Evolutionary conservation across 2,329 filamentous ascomycete genomes (phyloP), one percentile per base, ranked within the genome.

Genomic region (Beauveria australis): DNA sequence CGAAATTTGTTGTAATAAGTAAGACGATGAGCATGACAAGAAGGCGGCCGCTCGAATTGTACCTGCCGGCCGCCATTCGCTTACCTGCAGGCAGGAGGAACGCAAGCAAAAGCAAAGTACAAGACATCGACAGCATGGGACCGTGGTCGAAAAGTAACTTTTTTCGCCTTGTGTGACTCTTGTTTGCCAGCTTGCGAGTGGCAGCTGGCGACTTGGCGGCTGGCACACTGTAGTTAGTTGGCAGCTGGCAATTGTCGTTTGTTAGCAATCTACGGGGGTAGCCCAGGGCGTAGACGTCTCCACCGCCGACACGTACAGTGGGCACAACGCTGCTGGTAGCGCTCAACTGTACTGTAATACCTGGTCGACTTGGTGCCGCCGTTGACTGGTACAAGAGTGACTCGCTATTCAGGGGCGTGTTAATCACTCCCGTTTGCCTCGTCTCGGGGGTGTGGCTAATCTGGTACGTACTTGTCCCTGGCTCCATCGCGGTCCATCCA

Each of bases 301-400:
- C 55, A 58, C 55, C 37, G n/a, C 22, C 28, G 55, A 58, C 55
- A 58, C 43, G 55, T 57, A 49, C 54, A 49, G 54, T 57, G 54
- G 30, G 12, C 44, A 49, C 22, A 10, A 10, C 16, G 12, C 12
- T 37, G 33, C 33, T 37, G 33, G 33, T 37, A 37, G 33, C 33
- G 10, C 12, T 37, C 33, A 5, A 37, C 33, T 37, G 33, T 12
- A 14, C 33, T 12, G 12, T 37, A 37, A 14, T 37, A 37, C 33
- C 33, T 37, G 33, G 14, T 37, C 1, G 14, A 37, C 33, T 33
- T 33, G 18, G 26, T 33, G 24, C 18, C 28, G 16, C 26, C 24
- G 16, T 51, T 14, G 48, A 52, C 16, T 12, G 22, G 49, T 22
- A 33, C 19, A n/a, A 41, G 10, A 44, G 4, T 24, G 44, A 24